These are phyloP conservation scores for Penicillium sp. DNA, from an alignment of 2,329 filamentous ascomycete genomes.

Conservation along the genomic window DNA sequence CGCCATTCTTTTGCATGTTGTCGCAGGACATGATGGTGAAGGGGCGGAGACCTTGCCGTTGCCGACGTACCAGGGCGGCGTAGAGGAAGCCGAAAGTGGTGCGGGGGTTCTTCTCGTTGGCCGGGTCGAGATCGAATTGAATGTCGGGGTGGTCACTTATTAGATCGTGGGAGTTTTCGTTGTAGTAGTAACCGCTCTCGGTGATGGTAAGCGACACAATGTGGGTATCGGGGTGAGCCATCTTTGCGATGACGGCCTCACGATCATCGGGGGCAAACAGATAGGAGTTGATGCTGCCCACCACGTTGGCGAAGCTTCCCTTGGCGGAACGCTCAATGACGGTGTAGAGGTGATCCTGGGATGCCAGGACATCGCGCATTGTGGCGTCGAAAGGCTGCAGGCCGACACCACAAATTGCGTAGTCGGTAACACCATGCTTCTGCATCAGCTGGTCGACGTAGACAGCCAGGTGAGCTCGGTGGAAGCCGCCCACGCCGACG, in stretches of 20 bases:
- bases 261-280: constrained; percentile 51
- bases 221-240: constrained; percentile 52
- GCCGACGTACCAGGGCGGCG: constrained; percentile 47
- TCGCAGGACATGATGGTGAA: constrained; percentile 55
- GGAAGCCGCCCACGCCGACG: constrained; percentile 53
- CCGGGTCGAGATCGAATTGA: constrained; percentile 44
- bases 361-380: constrained; percentile 50
- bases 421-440: constrained; percentile 45
- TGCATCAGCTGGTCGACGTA: constrained; percentile 50
- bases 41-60: constrained; percentile 46
- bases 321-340: constrained; percentile 52
- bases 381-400: constrained; percentile 48
- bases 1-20: constrained; percentile 56
- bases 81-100: constrained; percentile 54
- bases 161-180: constrained; percentile 55
- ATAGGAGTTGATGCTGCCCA: constrained; percentile 53
- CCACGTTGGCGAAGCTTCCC: constrained; percentile 47
- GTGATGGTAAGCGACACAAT: constrained; percentile 56
- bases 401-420: constrained; percentile 52
- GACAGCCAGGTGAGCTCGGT: constrained; percentile 52
- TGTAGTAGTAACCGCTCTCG: constrained; percentile 56
- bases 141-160: constrained; percentile 49
- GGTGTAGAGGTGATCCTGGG: constrained; percentile 53
- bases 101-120: constrained; percentile 42
- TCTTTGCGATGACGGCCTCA: constrained; percentile 52